Evolutionary conservation across 2,329 filamentous ascomycete species (phyloP).

Genomic region (Alternaria viburni): DNA sequence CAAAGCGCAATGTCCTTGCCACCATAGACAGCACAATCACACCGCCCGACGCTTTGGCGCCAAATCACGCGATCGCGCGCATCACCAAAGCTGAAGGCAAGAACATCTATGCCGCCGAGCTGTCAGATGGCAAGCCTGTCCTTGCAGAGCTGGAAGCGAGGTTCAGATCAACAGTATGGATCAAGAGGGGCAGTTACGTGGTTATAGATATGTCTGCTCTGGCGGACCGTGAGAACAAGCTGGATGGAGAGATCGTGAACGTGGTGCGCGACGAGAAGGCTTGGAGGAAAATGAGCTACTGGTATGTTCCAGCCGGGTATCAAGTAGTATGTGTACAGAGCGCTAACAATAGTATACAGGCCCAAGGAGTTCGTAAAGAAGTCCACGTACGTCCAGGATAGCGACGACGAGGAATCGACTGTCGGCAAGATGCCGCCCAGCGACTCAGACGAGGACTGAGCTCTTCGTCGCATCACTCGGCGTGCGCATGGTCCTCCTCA

Average conservation of each 20-base stretch:
- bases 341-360: constrained; percentile 58
- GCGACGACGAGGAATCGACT: constrained; percentile 77
- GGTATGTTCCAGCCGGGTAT: constrained; percentile 56
- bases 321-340: constrained; percentile 13
- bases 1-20: constrained; percentile 78
- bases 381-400: constrained; percentile 64
- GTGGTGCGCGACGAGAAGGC: constrained; percentile 88
- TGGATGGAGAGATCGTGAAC: constrained; percentile 89
- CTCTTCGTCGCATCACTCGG: constrained; percentile 28
- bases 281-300: constrained; percentile 89
- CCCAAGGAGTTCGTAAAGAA: constrained; percentile 78
- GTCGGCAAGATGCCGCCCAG: constrained; percentile 86
- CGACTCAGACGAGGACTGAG: constrained; percentile 71
- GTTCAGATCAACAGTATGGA: constrained; percentile 93
- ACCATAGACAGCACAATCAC: constrained; percentile 75
- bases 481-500: constrained; percentile 38
- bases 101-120: constrained; percentile 80
- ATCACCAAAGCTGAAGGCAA: constrained; percentile 86
- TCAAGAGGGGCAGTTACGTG: constrained; percentile 87
- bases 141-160: constrained; percentile 82
- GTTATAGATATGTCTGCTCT: constrained; percentile 74
- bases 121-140: constrained; percentile 68
- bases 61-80: constrained; percentile 71
- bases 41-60: constrained; percentile 61
- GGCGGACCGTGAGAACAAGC: constrained; percentile 73